Base-by-base conservation (phyloP, 495 filamentous ascomycete genomes). In the Bacidia rubella region DNA sequence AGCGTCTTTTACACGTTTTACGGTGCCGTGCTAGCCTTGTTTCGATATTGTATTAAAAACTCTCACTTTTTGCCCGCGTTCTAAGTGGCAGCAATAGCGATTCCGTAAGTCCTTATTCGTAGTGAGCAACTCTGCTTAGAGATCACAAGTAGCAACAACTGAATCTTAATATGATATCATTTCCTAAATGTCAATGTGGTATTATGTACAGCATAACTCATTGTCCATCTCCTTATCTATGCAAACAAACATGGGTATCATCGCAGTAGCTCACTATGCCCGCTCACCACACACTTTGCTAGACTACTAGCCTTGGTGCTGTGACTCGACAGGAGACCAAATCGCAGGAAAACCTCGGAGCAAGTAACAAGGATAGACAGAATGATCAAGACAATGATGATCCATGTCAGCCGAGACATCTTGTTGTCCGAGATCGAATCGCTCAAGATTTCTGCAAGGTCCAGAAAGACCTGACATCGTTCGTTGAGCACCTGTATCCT, bases 401-500 rank as follows among this genome's bases (percentile, higher is more conserved):
- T 97, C 90, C 90, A 97, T 0, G 92, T 99, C 64, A 97, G 77
- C 22, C 79, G 74, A 57, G 86, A 94, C 79, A 95, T 97, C 62
- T 90, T 95, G 52, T 85, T 85, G 63, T 97, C 90, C 26, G 86
- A 85, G 46, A 95, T 88, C 3, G 81, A 85, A 66, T 99, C 93
- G 12, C 82, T 85, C 0, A 99, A 73, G 27, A 99, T 97, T 67
- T 95, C 89, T 22, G 93, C 87, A 11, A 99, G 81, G 64, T 99
- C 92, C 20, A 99, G 76, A 68, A 99, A 99, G 27, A 99, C 92
- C 25, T 85, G 78, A 61, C 93, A 99, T 43, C 93, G 86, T 65
- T 95, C 90, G 65, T 99, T 99, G 35, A 99, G 79, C 4, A 95
- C 89, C 62, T 92, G 82, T 56, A 94, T 92, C 22, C 92, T 87